These are phyloP conservation scores for Microbotryum scabiosae DNA, from an alignment of 1,284 basidiomycete genomes.

Conservation along the genomic window DNA sequence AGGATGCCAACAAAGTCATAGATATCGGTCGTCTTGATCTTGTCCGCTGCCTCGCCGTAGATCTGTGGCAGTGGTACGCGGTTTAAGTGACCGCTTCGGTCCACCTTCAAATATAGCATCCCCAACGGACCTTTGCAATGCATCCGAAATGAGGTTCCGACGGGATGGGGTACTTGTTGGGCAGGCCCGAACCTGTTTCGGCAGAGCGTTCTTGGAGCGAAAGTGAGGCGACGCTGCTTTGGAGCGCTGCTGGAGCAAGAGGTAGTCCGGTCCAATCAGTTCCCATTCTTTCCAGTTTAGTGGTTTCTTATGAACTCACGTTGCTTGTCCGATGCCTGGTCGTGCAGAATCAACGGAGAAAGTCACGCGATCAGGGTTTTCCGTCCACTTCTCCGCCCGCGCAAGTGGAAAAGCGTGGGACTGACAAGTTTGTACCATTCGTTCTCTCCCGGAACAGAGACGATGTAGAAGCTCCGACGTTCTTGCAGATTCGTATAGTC, in stretches of 20 bases:
- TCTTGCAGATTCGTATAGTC: slow-evolving; percentile 37
- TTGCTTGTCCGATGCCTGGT: too few relatives aligned
- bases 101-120: background rate
- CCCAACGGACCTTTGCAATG: slow-evolving; percentile 22
- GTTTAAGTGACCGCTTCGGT: background rate
- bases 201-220: too few relatives aligned
- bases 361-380: too few relatives aligned
- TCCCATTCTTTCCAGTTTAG: too few relatives aligned
- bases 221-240: too few relatives aligned
- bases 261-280: too few relatives aligned
- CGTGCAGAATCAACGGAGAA: too few relatives aligned
- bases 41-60: slow-evolving; percentile 23
- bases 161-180: slow-evolving; percentile 30
- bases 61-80: slow-evolving; percentile 2
- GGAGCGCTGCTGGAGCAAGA: too few relatives aligned
- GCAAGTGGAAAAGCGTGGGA: background rate
- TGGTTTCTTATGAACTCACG: too few relatives aligned
- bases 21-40: slow-evolving; percentile 28
- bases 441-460: slow-evolving; percentile 38
- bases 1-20: slow-evolving; percentile 34
- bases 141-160: slow-evolving; percentile 23
- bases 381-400: too few relatives aligned
- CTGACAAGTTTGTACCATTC: slow-evolving; percentile 33
- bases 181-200: background rate
- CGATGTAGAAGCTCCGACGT: slow-evolving; percentile 37